Evolutionary conservation across 2,329 filamentous ascomycete genomes (phyloP), one percentile per base, ranked within the genome.

Genomic region (Chaetomium olivaceum): DNA sequence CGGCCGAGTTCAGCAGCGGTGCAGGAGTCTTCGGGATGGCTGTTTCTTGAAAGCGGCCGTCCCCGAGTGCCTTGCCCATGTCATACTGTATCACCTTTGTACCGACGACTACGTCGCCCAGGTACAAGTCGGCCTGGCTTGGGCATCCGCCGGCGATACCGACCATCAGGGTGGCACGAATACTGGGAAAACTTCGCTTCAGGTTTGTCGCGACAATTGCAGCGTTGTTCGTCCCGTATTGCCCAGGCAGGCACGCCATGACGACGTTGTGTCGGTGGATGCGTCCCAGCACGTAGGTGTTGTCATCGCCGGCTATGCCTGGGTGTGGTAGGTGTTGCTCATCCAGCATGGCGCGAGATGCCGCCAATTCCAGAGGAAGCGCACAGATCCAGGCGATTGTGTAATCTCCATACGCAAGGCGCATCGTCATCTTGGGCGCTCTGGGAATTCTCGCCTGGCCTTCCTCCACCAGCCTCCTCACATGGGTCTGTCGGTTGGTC

Each of bases 321-420:
- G 61, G 61, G 21, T 21, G 52, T 8, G 29, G 51, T 57, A 25
- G 51, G 57, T 67, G 61, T 57, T 52, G 39, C 61, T 63, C 57
- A 48, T 67, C 65, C 19, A 67, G 58, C 52, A 67, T 61, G 31
- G 58, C 65, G 29, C 61, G 61, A 25, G 65, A 60, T 51, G 52
- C 61, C 36, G 58, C 29, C 52, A 67, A 14, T 61, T 67, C 65
- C 19, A 61, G 25, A 16, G 27, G 58, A 51, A 68, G 63, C 9
- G 59, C 59, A 51, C 62, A 67, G 36, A 67, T 65, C 63, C 58
- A 68, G 65, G 56, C 61, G 21, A 67, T 62, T 57, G 65, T 67
- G 54, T 67, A 67, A 39, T 54, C 55, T 43, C 46, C 55, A 58
- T 58, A 31, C 46, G 43, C 55, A 63, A 63, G 55, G 29, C 52